Percentiles rank a stretch among this genome's conserved stretches.
phyloP scores from a whole-genome alignment of 345 rosid species.

The Lenwebbia sp. region DNA sequence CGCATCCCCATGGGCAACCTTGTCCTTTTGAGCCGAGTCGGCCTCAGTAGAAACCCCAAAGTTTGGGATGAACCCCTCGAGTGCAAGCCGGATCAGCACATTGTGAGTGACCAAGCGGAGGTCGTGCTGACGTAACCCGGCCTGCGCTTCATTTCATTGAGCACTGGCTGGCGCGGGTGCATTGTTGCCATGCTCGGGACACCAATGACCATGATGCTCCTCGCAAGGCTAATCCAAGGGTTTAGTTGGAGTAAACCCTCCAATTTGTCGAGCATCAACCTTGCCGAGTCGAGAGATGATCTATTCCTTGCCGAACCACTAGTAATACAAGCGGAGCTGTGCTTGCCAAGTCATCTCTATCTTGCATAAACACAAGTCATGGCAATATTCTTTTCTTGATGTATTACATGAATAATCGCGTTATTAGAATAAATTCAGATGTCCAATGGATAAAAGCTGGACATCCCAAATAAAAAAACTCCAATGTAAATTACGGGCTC shows the following conservation, averaged over 20 bases:
- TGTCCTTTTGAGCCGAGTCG: conserved; percentile 11
- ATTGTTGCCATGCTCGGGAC: background rate
- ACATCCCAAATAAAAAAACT: background rate
- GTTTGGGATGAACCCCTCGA: conserved; percentile 16
- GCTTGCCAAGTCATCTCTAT: conserved; percentile 5
- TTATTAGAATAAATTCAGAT: background rate
- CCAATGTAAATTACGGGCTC: background rate
- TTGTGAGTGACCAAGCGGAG: background rate
- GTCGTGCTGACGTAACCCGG: conserved; percentile 5
- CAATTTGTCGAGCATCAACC: background rate
- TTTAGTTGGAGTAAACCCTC: background rate
- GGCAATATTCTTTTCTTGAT: background rate
- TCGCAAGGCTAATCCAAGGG: conserved; percentile 1
- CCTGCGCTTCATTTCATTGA: background rate
- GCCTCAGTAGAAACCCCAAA: conserved; percentile 18
- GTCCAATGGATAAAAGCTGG: background rate
- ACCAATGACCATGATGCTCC: background rate
- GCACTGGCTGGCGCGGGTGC: conserved; percentile 1
- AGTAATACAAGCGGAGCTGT: background rate
- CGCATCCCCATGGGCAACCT: conserved; percentile 20
- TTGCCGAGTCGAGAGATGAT: background rate
- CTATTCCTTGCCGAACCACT: background rate
- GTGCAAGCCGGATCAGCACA: conserved; percentile 21
- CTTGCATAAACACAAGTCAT: background rate
- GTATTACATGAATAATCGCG: background rate